phyloP scores from a whole-genome alignment of 2,329 filamentous ascomycete species.

The Trichoderma aggressivum region DNA sequence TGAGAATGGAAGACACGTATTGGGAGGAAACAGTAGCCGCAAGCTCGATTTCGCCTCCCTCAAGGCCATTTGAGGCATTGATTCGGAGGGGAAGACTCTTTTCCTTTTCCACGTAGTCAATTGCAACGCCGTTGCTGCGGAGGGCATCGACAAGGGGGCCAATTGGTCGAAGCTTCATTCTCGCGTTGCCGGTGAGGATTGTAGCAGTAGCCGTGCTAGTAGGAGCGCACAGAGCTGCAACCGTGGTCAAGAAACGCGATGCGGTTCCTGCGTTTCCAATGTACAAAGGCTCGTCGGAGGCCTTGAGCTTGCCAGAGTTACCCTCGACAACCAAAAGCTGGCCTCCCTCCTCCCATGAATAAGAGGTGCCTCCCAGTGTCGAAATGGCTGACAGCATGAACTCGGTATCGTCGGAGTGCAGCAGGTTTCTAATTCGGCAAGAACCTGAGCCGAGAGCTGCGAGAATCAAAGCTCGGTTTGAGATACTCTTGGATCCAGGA shows the following conservation, averaged over 20 bases:
- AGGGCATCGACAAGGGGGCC: constrained; percentile 90
- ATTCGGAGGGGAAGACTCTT: constrained; percentile 82
- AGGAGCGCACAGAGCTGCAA: constrained; percentile 77
- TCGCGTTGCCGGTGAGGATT: constrained; percentile 84
- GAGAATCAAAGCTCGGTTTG: constrained; percentile 90
- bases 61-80: constrained; percentile 75
- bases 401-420: constrained; percentile 96
- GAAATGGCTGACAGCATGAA: constrained; percentile 94
- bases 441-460: constrained; percentile 84
- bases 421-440: constrained; percentile 84
- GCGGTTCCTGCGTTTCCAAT: constrained; percentile 96
- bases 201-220: constrained; percentile 60
- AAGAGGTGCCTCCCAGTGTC: constrained; percentile 79
- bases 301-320: constrained; percentile 79
- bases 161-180: constrained; percentile 95
- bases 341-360: constrained; percentile 93
- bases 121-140: constrained; percentile 76
- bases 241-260: constrained; percentile 89
- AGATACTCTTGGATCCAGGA: constrained; percentile 96
- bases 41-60: constrained; percentile 83
- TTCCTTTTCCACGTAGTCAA: constrained; percentile 81
- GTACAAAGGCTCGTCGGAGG: constrained; percentile 75
- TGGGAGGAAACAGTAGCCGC: constrained; percentile 97
- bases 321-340: constrained; percentile 85
- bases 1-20: constrained; percentile 93